These are phyloP conservation scores for Backusella circina DNA, from an alignment of 192 early-diverging fungal genomes.

Conservation along the genomic window DNA sequence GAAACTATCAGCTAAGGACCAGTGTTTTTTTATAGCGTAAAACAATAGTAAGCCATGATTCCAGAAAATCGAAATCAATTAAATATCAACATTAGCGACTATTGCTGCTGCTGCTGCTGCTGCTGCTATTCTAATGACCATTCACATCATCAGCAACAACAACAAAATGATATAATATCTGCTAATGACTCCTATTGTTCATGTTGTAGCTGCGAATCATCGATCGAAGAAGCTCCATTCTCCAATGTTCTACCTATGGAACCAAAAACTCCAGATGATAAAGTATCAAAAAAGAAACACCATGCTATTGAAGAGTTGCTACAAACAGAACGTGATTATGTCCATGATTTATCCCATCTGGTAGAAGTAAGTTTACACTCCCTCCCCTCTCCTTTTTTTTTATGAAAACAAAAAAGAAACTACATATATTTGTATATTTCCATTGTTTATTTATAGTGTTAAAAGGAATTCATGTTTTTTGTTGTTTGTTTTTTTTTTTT, in stretches of 20 bases:
- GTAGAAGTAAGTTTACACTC: conserved; percentile 24
- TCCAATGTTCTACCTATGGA: neutral
- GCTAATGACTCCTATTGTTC: conserved; percentile 3
- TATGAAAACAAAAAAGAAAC: conserved; percentile 5
- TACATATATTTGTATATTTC: neutral
- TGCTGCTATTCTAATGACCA: neutral
- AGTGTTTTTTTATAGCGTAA: neutral
- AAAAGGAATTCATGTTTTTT: neutral
- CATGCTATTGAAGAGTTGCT: conserved; percentile 32
- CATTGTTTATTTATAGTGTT: neutral
- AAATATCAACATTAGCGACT: neutral
- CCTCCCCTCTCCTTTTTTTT: neutral
- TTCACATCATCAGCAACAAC: neutral
- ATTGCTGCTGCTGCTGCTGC: conserved; percentile 6
- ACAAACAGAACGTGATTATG: conserved; percentile 33
- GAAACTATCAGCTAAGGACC: neutral
- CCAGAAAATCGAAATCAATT: neutral
- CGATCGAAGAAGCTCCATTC: neutral
- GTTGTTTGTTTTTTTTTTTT: no score
- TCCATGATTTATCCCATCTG: conserved; percentile 19
- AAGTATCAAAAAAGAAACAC: conserved; percentile 7
- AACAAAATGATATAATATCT: neutral
- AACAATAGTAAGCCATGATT: neutral
- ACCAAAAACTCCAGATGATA: neutral
- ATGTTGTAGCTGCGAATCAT: conserved; percentile 5